Evolutionary conservation across 106 monocot species (phyloP).

Genomic region (Narthecium ossifragum): DNA sequence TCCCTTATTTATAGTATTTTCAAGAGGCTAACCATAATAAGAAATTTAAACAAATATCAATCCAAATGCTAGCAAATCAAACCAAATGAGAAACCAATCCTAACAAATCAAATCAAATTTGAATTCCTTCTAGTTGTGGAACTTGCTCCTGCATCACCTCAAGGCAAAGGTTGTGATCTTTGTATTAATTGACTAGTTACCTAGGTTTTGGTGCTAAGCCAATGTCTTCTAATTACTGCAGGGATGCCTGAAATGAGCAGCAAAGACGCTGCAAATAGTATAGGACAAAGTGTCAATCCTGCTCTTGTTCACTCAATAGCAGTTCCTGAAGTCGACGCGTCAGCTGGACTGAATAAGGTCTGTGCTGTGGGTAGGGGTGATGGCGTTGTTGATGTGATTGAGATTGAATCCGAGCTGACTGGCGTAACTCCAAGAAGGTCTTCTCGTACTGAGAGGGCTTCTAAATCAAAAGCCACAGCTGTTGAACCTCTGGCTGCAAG

Average conservation of each 20-base stretch:
- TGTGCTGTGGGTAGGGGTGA: conserved; percentile 81
- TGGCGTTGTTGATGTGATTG: conserved; percentile 67
- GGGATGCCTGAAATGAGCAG: conserved; percentile 26
- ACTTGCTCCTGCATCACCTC: too few species aligned
- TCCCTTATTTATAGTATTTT: too few species aligned
- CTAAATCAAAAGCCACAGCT: conserved; percentile 21
- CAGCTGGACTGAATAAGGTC: conserved; percentile 31
- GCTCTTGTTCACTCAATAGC: conserved; percentile 74
- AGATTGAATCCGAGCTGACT: conserved; percentile 48
- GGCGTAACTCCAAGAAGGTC: conserved; percentile 13
- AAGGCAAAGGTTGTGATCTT: too few species aligned
- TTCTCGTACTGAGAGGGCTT: conserved; percentile 12
- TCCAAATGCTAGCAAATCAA: too few species aligned
- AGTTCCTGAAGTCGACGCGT: conserved; percentile 41
- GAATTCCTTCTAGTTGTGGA: too few species aligned
- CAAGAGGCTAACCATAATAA: too few species aligned
- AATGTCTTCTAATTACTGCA: conserved; percentile 14
- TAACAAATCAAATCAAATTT: too few species aligned
- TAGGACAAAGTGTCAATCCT: conserved; percentile 67
- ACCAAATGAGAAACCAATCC: too few species aligned
- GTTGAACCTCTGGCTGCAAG: conserved; percentile 8
- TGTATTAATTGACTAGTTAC: too few species aligned
- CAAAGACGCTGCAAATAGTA: conserved; percentile 11
- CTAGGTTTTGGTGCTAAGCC: too few species aligned
- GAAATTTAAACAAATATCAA: too few species aligned